These are phyloP conservation scores for Umbelopsis sp. DNA, from an alignment of 192 early-diverging fungal genomes.

Conservation along the genomic window DNA sequence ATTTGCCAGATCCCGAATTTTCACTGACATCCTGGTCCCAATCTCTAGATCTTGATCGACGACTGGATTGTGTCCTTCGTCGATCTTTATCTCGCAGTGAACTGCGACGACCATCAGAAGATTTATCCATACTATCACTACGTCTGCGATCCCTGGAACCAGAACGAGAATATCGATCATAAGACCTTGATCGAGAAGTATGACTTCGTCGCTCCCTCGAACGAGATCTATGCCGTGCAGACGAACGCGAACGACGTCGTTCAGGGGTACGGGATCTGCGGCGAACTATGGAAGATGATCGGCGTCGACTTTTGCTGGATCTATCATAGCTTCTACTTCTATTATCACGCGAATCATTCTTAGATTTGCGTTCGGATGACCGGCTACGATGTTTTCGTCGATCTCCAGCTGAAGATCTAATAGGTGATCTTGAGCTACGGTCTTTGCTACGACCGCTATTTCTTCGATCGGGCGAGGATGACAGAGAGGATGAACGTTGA, in stretches of 20 bases:
- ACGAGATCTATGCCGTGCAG: conserved; percentile 8
- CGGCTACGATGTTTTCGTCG: conserved; percentile 7
- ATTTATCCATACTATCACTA: background rate
- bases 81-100: conserved; percentile 13
- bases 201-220: conserved; percentile 7
- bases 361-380: background rate
- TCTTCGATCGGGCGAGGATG: background rate
- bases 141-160: conserved; percentile 14
- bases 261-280: conserved; percentile 16
- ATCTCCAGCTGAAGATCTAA: background rate
- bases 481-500: background rate
- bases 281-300: conserved; percentile 5
- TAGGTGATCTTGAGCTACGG: background rate
- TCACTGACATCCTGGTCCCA: conserved; percentile 8
- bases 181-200: conserved; percentile 7
- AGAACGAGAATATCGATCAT: conserved; percentile 7
- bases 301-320: background rate
- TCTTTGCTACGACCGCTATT: background rate
- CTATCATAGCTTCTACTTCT: conserved; percentile 16
- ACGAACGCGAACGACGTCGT: conserved; percentile 1
- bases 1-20: background rate
- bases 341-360: background rate
- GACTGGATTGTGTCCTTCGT: conserved; percentile 5
- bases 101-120: conserved; percentile 7
- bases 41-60: conserved; percentile 14